These are phyloP conservation scores for Conringia planisiliqua DNA, from an alignment of 345 rosid genomes.

Conservation along the genomic window DNA sequence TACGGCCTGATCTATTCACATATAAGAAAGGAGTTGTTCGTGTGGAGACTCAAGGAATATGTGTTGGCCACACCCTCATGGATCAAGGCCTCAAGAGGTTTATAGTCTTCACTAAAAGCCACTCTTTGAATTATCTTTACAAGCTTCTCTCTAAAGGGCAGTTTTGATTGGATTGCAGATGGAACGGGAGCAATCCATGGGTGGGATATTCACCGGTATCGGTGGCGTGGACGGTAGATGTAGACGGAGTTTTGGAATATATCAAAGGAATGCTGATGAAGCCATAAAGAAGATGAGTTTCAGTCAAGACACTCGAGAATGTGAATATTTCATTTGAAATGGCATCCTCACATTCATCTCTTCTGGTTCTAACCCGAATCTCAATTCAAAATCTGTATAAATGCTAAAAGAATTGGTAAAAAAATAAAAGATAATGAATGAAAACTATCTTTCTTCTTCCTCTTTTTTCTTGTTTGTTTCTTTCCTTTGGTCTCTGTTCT, in stretches of 20 bases:
- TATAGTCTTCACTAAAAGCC: background rate
- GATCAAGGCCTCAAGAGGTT: conserved; percentile 89
- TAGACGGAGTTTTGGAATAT: conserved; percentile 50
- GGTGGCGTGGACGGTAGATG: conserved; percentile 82
- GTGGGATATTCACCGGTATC: conserved; percentile 67
- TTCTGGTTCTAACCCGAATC: conserved; percentile 13
- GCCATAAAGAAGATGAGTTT: conserved; percentile 29
- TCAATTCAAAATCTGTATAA: conserved; percentile 9
- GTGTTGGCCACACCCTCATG: conserved; percentile 80
- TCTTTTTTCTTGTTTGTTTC: background rate
- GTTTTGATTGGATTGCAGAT: conserved; percentile 38
- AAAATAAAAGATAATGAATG: background rate
- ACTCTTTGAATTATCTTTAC: background rate
- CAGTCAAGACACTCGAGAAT: background rate
- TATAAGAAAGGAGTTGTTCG: conserved; percentile 83
- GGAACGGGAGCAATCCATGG: conserved; percentile 89
- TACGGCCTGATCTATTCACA: conserved; percentile 83
- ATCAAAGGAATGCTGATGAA: conserved; percentile 59
- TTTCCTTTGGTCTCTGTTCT: background rate
- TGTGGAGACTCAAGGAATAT: conserved; percentile 93
- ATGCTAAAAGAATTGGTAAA: background rate
- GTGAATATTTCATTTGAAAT: conserved; percentile 27
- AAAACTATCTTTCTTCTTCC: background rate
- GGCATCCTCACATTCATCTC: conserved; percentile 16
- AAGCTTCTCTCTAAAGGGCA: background rate